A percentile compares a stretch with the other conserved stretches of the same genome.
phyloP scores from a whole-genome alignment of 1,139 yeast genomes.

The Saccharomycopsis hybrid region DNA sequence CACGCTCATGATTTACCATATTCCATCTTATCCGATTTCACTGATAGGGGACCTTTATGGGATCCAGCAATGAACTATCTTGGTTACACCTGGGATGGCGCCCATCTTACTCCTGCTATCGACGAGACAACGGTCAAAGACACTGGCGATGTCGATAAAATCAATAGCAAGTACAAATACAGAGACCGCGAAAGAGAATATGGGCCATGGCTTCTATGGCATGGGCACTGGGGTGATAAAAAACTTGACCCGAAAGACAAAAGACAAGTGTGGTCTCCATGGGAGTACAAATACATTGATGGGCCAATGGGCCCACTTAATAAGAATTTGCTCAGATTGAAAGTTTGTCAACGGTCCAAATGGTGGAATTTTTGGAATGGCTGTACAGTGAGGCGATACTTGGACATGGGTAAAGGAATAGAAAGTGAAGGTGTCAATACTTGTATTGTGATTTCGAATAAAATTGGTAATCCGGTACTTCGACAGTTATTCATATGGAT shows the following conservation, averaged over 20 bases:
- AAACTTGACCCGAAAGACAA: slow-evolving; percentile 60
- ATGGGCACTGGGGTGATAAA: slow-evolving; percentile 93
- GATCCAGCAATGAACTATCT: slow-evolving; percentile 78
- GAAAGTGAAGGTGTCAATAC: slow-evolving; percentile 70
- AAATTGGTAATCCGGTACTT: slow-evolving; percentile 9
- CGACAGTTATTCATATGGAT: slow-evolving; percentile 17
- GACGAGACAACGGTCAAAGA: slow-evolving; percentile 33
- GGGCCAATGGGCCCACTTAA: slow-evolving; percentile 89
- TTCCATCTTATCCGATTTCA: slow-evolving; percentile 82
- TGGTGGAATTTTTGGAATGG: slow-evolving; percentile 77
- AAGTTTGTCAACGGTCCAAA: slow-evolving; percentile 76
- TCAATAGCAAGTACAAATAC: slow-evolving; percentile 31
- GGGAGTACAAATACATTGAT: slow-evolving; percentile 82
- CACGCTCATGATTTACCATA: slow-evolving; percentile 94
- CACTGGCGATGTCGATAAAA: slow-evolving; percentile 28
- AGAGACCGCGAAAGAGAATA: slow-evolving; percentile 47
- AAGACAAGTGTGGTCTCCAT: slow-evolving; percentile 80
- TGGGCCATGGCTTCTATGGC: slow-evolving; percentile 71
- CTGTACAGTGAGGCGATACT: slow-evolving; percentile 68
- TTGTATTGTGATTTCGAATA: slow-evolving; percentile 29
- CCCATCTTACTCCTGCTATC: slow-evolving; percentile 29
- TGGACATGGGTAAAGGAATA: slow-evolving; percentile 80
- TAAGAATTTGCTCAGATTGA: slow-evolving; percentile 62
- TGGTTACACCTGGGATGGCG: slow-evolving; percentile 74
- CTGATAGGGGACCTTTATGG: slow-evolving; percentile 95